Percentiles rank a stretch among this genome's conserved stretches.
Conservation (phyloP, 495 filamentous ascomycete genomes). For the Aspergillus heteromorphus region DNA sequence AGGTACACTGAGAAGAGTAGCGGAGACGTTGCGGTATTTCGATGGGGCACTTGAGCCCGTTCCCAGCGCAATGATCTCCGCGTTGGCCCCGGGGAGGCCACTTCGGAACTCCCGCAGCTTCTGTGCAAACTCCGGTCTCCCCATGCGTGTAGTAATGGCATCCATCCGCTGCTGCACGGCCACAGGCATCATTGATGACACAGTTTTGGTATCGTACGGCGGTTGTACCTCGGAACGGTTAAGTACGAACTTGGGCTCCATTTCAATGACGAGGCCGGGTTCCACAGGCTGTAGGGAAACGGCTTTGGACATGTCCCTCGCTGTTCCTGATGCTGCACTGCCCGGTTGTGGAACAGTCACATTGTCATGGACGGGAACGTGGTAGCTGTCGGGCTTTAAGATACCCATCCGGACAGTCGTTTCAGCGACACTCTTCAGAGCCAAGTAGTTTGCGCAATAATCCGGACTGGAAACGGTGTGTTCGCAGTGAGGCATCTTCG, state of each 20-base stretch:
- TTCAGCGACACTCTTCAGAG: conserved; percentile 56
- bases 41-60: conserved; percentile 87
- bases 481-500: conserved; percentile 49
- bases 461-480: conserved; percentile 74
- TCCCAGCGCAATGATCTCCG: conserved; percentile 79
- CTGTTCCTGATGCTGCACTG: conserved; percentile 11
- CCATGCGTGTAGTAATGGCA: conserved; percentile 22
- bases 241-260: conserved; percentile 60
- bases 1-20: conserved; percentile 79
- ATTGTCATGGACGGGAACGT: conserved; percentile 57
- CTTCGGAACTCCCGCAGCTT: conserved; percentile 37
- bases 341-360: conserved; percentile 30
- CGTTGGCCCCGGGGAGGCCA: conserved; percentile 61
- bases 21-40: conserved; percentile 92
- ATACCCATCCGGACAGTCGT: conserved; percentile 60
- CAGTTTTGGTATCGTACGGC: conserved; percentile 45
- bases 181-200: conserved; percentile 30
- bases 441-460: conserved; percentile 64
- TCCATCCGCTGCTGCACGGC: conserved; percentile 39
- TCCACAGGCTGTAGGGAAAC: conserved; percentile 30
- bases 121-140: conserved; percentile 20
- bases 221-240: conserved; percentile 43
- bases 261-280: conserved; percentile 51
- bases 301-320: conserved; percentile 8
- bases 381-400: conserved; percentile 65